Base-by-base conservation (phyloP, 2,329 filamentous ascomycete species). In the Penicillium sp. region DNA sequence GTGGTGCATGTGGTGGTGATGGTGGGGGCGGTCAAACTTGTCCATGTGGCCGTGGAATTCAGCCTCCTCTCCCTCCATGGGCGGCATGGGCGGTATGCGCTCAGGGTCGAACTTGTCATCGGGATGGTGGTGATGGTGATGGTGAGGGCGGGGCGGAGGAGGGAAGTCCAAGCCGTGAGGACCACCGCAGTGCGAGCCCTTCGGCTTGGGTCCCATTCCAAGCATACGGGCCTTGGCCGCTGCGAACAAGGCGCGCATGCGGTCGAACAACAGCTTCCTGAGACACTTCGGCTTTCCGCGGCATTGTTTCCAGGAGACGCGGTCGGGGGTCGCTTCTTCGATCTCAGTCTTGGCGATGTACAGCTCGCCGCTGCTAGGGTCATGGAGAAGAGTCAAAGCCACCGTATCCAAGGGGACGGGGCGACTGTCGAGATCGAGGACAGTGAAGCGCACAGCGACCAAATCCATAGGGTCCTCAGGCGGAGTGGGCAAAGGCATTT, bases 341-440 rank as follows among this genome's bases (percentile, higher is more conserved):
- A 73, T 62, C 12, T 65, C 59, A 34, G 65, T 63, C 45, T 64
- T 64, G 21, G 62, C 63, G 48, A 75, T 67, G 49, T 64, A 64
- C 4, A 71, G 60, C 29, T 67, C 63, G 38, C 67, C 67, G 8
- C 61, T 56, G 12, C n/a, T n/a, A n/a, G 57, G 54, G 24, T 66
- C 64, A 43, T 68, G 63, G 45, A 75, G 59, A 17, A 73, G 58
- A 29, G 64, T 65, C 37, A 75, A 62, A 26, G 65, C 63, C 34
- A 74, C 59, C 12, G 72, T 72, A 48, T 73, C 68, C 15, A 73
- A 62, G n/a, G 71, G 69, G 10, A 73, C 70, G 1, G 72, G 71
- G 41, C 67, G 63, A 24, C 64, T 61, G 35, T 69, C 67, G 17
- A 75, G 58, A 46, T 72, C 71, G 26, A 75, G 64, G 32, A 74